These are phyloP conservation scores for Ambrosiella cleistominuta DNA, from an alignment of 2,329 filamentous ascomycete genomes.

Conservation along the genomic window DNA sequence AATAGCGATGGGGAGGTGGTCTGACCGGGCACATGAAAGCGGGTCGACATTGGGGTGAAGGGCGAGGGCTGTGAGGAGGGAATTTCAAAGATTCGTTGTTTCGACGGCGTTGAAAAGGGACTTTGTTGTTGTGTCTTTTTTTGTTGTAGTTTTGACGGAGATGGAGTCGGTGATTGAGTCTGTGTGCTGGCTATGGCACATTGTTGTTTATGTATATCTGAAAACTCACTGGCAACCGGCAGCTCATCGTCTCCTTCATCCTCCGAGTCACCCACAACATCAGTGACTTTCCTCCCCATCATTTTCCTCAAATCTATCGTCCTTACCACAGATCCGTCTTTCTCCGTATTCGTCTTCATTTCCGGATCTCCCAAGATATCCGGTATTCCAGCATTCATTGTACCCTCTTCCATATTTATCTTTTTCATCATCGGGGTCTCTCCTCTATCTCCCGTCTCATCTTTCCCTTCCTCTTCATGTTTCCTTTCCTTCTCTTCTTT, in stretches of 20 bases:
- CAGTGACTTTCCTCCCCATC: slow-evolving; percentile 10
- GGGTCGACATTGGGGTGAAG: slow-evolving; percentile 22
- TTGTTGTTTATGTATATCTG: too few species aligned
- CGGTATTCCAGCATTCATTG: background rate
- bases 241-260: slow-evolving; percentile 16
- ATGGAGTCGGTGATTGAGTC: background rate
- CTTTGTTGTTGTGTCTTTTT: too few species aligned
- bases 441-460: background rate
- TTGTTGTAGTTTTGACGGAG: background rate
- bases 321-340: background rate
- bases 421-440: background rate
- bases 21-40: slow-evolving; percentile 26
- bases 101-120: slow-evolving; percentile 23
- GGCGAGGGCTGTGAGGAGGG: slow-evolving; percentile 25
- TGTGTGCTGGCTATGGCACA: background rate
- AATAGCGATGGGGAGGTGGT: slow-evolving; percentile 18
- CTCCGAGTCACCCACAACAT: slow-evolving; percentile 23
- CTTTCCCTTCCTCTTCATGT: background rate
- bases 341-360: background rate
- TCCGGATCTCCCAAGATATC: background rate
- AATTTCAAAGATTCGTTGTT: slow-evolving; percentile 22
- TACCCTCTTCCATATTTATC: background rate
- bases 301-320: background rate
- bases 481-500: background rate
- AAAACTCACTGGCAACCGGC: too few species aligned